These are phyloP conservation scores for Candida endomychidarum DNA, from an alignment of 805 yeast genomes.

Conservation along the genomic window DNA sequence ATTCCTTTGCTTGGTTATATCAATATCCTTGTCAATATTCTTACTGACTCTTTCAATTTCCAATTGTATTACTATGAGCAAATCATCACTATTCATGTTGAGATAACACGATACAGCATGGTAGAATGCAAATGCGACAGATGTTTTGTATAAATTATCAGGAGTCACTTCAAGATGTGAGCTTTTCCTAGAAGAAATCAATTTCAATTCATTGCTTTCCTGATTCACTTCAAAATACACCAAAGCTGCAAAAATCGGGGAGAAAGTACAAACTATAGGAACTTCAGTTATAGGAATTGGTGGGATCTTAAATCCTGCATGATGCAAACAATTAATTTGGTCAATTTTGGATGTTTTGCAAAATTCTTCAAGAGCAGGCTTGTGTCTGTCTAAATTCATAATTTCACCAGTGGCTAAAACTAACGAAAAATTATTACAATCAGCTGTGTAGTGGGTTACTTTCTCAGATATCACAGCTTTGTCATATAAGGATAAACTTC, in stretches of 20 bases:
- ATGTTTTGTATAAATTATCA: conserved; percentile 40
- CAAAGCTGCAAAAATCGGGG: conserved; percentile 51
- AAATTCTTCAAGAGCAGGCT: neutral
- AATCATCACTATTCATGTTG: conserved; percentile 66
- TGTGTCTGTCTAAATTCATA: neutral
- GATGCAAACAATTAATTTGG: conserved; percentile 42
- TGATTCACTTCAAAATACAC: conserved; percentile 24
- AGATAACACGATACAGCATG: conserved; percentile 73
- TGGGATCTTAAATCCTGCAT: conserved; percentile 53
- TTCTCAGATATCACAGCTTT: conserved; percentile 24
- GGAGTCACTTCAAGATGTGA: conserved; percentile 18
- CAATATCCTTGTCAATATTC: conserved; percentile 15
- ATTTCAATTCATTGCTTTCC: conserved; percentile 15
- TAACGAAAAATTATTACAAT: conserved; percentile 35
- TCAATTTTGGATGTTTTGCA: neutral
- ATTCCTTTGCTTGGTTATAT: conserved; percentile 10
- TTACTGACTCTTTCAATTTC: conserved; percentile 35
- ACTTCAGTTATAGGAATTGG: conserved; percentile 30
- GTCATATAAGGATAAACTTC: conserved; percentile 23
- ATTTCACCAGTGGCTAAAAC: conserved; percentile 1
- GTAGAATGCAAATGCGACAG: conserved; percentile 61
- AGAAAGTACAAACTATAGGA: conserved; percentile 25
- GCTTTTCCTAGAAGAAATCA: conserved; percentile 23
- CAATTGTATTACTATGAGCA: conserved; percentile 54
- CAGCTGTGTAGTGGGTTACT: conserved; percentile 31